Base-by-base conservation (phyloP, 768 basidiomycete genomes). In the Pulveroboletus frians region DNA sequence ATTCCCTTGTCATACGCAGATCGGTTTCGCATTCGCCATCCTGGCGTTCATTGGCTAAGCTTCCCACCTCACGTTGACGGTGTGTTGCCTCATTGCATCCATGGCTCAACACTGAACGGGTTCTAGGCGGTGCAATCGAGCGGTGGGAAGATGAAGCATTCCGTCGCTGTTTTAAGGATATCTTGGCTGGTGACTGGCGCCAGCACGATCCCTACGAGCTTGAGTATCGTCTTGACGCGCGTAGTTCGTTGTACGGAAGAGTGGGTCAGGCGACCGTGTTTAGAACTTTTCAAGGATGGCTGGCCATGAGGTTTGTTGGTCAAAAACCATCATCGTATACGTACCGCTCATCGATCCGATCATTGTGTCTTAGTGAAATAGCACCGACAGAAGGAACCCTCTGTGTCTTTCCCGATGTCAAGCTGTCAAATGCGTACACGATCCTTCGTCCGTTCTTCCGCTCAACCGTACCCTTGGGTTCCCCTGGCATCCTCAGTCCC, bases 391-490 rank as follows among this genome's bases (percentile, higher is more conserved):
- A 88, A 61, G 88, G 88, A 34, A 85, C 84, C 3, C 67, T 86
- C 17, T 77, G 71, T 52, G 81, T 88, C 29, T 88, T 80, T 64
- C 85, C 88, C 2, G 75, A 81, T 51, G 73, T 89, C 32, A 57
- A 73, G 17, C 66, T 88, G 5, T 80, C 83, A 9, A 88, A 85
- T 49, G 78, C 85, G 0, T 89, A 89, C 62, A 73, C 76, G 51
- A 82, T 89, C 30, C 72, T 91, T 5, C 76, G 88, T 15, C 88
- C 88, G 0, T 89, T 91, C 76, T 88, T 90, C 73, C 72, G 71
- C 10, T 78, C 78, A 0, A 64, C 69, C 3, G 73, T 76, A 17
- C 57, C 71, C 0, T 54, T 60, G 3, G 65, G 67, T 38, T 73
- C 74, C 10, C 62, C 68, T 5, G 74, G 74, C 6, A 71, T 76